Evolutionary conservation across 2,329 filamentous ascomycete genomes (phyloP), one percentile per base, ranked within the genome.

Genomic region (Colletotrichum cordylinicola): DNA sequence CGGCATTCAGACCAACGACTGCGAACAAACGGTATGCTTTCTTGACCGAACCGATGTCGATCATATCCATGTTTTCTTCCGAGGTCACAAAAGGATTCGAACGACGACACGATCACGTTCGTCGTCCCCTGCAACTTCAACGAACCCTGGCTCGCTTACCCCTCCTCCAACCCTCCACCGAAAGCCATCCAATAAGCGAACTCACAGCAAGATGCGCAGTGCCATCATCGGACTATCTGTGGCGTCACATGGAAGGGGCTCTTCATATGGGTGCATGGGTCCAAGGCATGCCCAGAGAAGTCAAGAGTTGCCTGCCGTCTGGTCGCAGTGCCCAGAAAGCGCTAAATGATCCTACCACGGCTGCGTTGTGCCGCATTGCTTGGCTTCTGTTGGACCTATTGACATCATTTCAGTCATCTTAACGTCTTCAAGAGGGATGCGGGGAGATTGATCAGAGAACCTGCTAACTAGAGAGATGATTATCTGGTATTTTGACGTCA

Each of bases 311-410:
- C 27, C 67, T n/a, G 29, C 12, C 9, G 37, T 35, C n/a, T 61
- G n/a, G 27, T 60, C 29, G 48, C 72, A 71, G 67, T 43, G 71
- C 71, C 66, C n/a, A 70, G 37, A 12, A 65, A 35, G 43, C 71
- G 33, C 39, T 56, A 48, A 33, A 39, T 43, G 48, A 39, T 43
- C 71, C 71, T 33, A 33, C 29, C 29, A 27, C 58, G 29, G 67
- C 33, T 43, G 27, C 55, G 29, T 24, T 56, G 60, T 71, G 67
- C 67, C 60, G 67, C 67, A 66, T 74, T 33, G 52, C 71, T 74
- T 74, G 48, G 71, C 71, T 16, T 33, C 37, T 35, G 33, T 16
- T 52, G 35, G 52, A 27, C 58, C 43, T 60, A n/a, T 74, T 74
- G 27, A 71, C 48, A 70, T 74, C 60, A 66, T 61, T 7, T 31